These are phyloP conservation scores for Rutstroemia sp. DNA, from an alignment of 2,329 filamentous ascomycete genomes.

Conservation along the genomic window DNA sequence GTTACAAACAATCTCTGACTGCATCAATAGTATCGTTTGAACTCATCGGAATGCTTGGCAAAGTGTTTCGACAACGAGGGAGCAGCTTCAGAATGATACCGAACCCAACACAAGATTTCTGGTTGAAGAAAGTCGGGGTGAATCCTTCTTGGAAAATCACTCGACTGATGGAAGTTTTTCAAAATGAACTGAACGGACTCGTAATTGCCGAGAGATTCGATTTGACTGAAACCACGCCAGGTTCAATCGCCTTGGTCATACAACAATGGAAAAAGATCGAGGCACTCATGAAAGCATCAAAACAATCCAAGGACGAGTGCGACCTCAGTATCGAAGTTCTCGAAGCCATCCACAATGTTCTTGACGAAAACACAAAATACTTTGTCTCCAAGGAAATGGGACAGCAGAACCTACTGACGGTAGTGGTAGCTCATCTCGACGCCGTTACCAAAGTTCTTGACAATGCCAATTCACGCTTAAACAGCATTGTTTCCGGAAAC, in stretches of 20 bases:
- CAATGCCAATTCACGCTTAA: constrained; percentile 31
- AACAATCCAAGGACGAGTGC: constrained; percentile 16
- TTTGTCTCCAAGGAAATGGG: constrained; percentile 11
- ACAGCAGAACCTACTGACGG: constrained; percentile 20
- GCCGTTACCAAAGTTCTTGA: constrained; percentile 38
- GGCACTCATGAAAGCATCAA: not conserved
- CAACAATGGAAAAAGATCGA: constrained; percentile 17
- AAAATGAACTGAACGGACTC: constrained; percentile 17
- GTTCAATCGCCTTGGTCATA: constrained; percentile 12
- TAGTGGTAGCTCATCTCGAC: constrained; percentile 23
- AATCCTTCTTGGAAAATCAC: constrained; percentile 27
- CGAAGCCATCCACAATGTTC: constrained; percentile 24
- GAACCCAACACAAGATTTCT: constrained; percentile 48
- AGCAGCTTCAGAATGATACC: constrained; percentile 47
- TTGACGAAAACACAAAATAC: constrained; percentile 20
- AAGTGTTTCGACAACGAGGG: constrained; percentile 41
- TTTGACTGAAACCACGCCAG: not conserved
- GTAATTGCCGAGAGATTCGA: constrained; percentile 8
- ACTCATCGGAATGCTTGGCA: constrained; percentile 49
- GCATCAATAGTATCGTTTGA: constrained; percentile 44
- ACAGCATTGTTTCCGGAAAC: constrained; percentile 35
- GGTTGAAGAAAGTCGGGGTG: constrained; percentile 35
- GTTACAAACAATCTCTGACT: constrained; percentile 19
- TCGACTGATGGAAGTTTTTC: constrained; percentile 25
- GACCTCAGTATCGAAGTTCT: constrained; percentile 17